These are phyloP conservation scores for Dryas drummondii DNA, from an alignment of 306 rosid genomes.

Conservation along the genomic window DNA sequence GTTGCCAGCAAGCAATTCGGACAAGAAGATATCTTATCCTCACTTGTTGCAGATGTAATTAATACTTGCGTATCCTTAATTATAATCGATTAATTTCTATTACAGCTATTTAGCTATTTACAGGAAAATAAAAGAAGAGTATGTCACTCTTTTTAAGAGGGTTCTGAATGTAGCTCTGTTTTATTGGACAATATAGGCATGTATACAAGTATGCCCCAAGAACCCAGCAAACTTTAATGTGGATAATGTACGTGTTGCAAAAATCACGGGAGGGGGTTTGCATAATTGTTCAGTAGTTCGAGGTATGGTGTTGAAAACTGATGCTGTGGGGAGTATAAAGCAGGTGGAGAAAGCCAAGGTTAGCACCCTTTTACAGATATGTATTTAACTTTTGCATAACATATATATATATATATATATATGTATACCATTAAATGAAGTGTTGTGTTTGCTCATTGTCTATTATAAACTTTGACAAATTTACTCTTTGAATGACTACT, in stretches of 20 bases:
- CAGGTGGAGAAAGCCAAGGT: conserved; percentile 76
- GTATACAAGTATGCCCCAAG: conserved; percentile 91
- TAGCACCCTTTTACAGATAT: conserved; percentile 2
- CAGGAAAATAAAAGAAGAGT: background rate
- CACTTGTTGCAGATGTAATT: conserved; percentile 81
- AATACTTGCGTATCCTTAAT: conserved; percentile 16
- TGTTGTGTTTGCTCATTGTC: background rate
- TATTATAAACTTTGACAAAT: background rate
- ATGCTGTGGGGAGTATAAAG: conserved; percentile 80
- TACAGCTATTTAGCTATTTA: background rate
- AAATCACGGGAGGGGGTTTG: conserved; percentile 88
- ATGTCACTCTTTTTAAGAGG: background rate
- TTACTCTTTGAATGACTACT: background rate
- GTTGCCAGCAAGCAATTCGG: conserved; percentile 97
- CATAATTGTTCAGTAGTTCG: conserved; percentile 67
- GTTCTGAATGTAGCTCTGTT: conserved; percentile 1
- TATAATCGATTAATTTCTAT: background rate
- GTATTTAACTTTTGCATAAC: background rate
- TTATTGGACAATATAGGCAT: conserved; percentile 55
- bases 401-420: background rate
- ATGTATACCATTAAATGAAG: background rate
- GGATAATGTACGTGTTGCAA: conserved; percentile 87
- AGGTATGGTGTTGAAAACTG: conserved; percentile 79
- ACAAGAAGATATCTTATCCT: conserved; percentile 73
- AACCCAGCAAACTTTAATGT: conserved; percentile 88